Conservation (phyloP, 1,139 yeast species). For the Yarrowia galli region DNA sequence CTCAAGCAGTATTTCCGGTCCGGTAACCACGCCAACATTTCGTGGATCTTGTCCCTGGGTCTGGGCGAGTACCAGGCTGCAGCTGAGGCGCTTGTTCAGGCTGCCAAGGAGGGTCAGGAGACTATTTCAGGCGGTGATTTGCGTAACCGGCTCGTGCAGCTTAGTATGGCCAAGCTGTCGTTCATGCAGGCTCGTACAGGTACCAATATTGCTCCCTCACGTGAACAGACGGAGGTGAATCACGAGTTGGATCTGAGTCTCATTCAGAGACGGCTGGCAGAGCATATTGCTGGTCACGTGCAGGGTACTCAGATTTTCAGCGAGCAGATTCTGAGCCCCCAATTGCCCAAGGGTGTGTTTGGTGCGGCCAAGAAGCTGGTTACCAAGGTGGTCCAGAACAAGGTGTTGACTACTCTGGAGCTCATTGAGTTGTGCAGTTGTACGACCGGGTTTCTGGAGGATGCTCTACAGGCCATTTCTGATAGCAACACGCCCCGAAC, state of each 20-base stretch:
- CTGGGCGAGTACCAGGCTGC: slow-evolving; percentile 62
- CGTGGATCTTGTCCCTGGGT: slow-evolving; percentile 76
- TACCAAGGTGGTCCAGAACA: slow-evolving; percentile 43
- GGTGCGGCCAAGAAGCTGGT: slow-evolving; percentile 12
- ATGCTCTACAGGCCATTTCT: slow-evolving; percentile 11
- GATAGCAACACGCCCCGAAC: slow-evolving; percentile 5
- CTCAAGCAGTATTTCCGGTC: slow-evolving; percentile 61
- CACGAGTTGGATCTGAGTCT: slow-evolving; percentile 3
- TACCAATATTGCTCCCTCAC: neutral
- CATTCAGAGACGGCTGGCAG: slow-evolving; percentile 4
- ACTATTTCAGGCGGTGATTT: slow-evolving; percentile 53
- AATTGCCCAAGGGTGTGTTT: neutral
- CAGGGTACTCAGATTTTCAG: neutral
- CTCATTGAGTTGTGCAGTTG: slow-evolving; percentile 55
- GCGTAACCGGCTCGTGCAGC: slow-evolving; percentile 62
- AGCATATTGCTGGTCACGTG: neutral
- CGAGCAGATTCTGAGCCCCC: slow-evolving; percentile 6
- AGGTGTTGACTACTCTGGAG: slow-evolving; percentile 57
- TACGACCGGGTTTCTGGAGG: neutral
- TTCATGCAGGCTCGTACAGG: slow-evolving; percentile 47
- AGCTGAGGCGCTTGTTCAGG: slow-evolving; percentile 55
- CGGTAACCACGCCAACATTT: slow-evolving; percentile 61
- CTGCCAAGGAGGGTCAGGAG: slow-evolving; percentile 48
- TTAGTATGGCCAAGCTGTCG: slow-evolving; percentile 73
- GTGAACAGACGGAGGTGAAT: slow-evolving; percentile 10